phyloP scores from a whole-genome alignment of 768 basidiomycete genomes.

The Tylopilus balloui region DNA sequence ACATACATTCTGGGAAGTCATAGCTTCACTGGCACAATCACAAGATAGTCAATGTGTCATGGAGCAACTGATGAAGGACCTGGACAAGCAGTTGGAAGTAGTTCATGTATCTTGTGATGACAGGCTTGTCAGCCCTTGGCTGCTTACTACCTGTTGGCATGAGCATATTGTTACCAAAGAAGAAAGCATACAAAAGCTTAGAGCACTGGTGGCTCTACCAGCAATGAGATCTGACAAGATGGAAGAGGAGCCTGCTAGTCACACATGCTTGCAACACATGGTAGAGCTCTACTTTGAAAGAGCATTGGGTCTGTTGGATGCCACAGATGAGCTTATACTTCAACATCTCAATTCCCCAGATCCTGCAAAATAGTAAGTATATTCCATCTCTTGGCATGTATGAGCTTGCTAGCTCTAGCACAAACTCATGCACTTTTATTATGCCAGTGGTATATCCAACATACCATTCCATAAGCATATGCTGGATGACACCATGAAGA shows the following conservation, averaged over 20 bases:
- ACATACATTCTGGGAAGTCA: not conserved
- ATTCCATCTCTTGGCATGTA: too few relatives aligned
- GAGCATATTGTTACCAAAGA: not conserved
- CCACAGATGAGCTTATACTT: slow-evolving; percentile 6
- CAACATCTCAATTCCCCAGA: slow-evolving; percentile 9
- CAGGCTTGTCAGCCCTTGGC: not conserved
- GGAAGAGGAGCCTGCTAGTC: not conserved
- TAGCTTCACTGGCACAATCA: too few relatives aligned
- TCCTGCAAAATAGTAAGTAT: slow-evolving; percentile 3
- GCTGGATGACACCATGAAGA: slow-evolving; percentile 1
- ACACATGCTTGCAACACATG: accelerated
- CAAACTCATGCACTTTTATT: too few relatives aligned
- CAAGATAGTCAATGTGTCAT: too few relatives aligned
- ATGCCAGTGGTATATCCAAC: slow-evolving; percentile 18
- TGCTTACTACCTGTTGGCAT: not conserved
- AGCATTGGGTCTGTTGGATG: not conserved
- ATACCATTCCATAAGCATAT: slow-evolving; percentile 22
- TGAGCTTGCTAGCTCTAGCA: too few relatives aligned
- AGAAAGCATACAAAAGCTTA: not conserved
- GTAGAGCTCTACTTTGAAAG: not conserved
- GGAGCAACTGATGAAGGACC: not conserved
- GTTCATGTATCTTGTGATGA: not conserved
- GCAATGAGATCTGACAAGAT: not conserved
- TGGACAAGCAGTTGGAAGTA: not conserved
- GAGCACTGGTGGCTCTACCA: accelerated